Base-by-base conservation (phyloP, 176 grass and related monocot species). In the Rhipidocladum racemiflorum region DNA sequence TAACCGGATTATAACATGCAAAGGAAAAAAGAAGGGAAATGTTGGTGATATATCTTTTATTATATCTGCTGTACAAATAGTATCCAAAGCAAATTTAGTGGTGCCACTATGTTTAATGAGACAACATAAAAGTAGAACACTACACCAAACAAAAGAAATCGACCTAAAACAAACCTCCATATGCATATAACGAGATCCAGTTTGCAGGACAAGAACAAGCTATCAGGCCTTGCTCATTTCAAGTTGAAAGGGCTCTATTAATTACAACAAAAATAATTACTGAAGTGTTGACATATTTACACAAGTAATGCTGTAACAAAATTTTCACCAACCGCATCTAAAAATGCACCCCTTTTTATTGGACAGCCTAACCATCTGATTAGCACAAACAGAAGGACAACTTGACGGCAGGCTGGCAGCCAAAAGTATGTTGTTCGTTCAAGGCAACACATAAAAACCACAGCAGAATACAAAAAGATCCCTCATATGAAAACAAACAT, bases 391-490 rank as follows among this genome's bases (percentile, higher is more conserved):
- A 68, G 6, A 69, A 69, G n/a, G 12, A 29, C 23, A 1, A 76
- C 64, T 0, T 32, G 16, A 61, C 29, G 25, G 59, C 13, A 28
- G 24, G 72, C 40, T 13, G 15, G 30, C 27, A 9, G 13, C 12
- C 38, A 72, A 17, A 78, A 53, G 46, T 23, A 43, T 53, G 34
- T 72, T 21, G 34, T 28, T 38, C 3, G 32, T 35, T 55, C 29
- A 55, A 65, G 15, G 3, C n/a, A 30, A 83, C 9, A 65, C 35
- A 68, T 40, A 9, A 80, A 80, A 55, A 55, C 71, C 29, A 74
- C 29, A 54, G 10, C 27, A 27, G 29, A 81, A 61, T 13, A 17
- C 66, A 59, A 59, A 70, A 61, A 9, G 39, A 61, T 59, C 29
- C 20, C 72, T 56, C 14, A 49, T 14, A 62, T 67, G 16, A 45